Evolutionary conservation across 768 basidiomycete species (phyloP), one percentile per base, ranked within the genome.

Genomic region (Ephemerocybe angulata): DNA sequence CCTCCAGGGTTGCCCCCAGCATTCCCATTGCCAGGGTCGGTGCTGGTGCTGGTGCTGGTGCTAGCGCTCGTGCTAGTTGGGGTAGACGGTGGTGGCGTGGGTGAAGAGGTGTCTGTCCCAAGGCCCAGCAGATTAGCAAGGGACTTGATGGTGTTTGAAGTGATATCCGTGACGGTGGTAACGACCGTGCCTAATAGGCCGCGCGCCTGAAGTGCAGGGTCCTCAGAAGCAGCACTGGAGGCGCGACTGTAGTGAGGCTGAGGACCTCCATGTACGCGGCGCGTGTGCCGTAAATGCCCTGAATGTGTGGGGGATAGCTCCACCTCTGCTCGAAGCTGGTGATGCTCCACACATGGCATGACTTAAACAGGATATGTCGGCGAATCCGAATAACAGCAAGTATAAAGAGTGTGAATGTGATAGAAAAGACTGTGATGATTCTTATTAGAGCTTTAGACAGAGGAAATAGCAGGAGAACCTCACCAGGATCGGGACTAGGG

Each of bases 321-420:
- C 21, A 19, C 7, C 15, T 41, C 15, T 17, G 38, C 38, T 13
- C 38, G 38, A 41, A 41, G 43, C 7, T 28, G 43, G 17, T 46
- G 48, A 5, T 50, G 46, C 46, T 48, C 46, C 48, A 50, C 48
- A 8, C 31, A 22, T 35, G 48, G 48, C 48, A 44, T 44, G 13
- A 22, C 27, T 40, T 40, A 17, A 21, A 35, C 8, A 35, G 33
- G 17, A 35, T 35, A 28, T 46, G 22, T 46, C 21, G 24, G 25
- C 21, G 12, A 12, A 10, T 46, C 22, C 30, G 29, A 10, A 22
- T 3, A 19, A 5, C 30, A 50, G 48, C 1, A 7, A 4, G 15
- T 33, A 29, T 50, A 19, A 50, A 50, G 29, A 35, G 29, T 13
- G 48, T 19, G 48, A 10, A 31, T 3, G 4, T 13, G 48, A 12